A percentile compares a stretch with the other conserved stretches of the same genome.
Conservation (phyloP, 192 early-diverging fungal genomes). For the Gaertneriomyces sp. region DNA sequence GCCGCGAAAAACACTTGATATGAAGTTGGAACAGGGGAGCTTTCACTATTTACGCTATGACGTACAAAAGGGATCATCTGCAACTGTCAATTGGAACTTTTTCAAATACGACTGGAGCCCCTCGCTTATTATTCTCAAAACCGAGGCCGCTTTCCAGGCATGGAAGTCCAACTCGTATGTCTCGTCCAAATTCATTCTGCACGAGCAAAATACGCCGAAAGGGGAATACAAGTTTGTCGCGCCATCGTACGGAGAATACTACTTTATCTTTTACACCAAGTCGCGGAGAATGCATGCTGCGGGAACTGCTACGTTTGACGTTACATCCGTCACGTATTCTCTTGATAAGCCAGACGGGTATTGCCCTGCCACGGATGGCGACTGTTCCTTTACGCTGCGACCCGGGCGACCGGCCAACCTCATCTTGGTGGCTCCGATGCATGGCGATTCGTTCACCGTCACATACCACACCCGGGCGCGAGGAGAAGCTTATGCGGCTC, state of each 20-base stretch:
- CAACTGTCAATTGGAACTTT: conserved; percentile 15
- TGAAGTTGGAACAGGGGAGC: conserved; percentile 20
- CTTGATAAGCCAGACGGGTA: conserved; percentile 3
- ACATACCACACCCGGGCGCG: conserved; percentile 9
- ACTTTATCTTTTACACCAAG: conserved; percentile 17
- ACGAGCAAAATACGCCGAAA: conserved; percentile 7
- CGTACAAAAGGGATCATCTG: conserved; percentile 14
- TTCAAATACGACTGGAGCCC: neutral
- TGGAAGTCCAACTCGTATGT: conserved; percentile 6
- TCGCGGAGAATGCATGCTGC: neutral
- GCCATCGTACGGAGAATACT: conserved; percentile 1
- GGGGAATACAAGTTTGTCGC: conserved; percentile 16
- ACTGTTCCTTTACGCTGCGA: conserved; percentile 5
- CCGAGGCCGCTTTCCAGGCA: conserved; percentile 2
- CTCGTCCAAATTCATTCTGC: neutral
- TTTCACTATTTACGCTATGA: conserved; percentile 30
- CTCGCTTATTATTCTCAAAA: neutral
- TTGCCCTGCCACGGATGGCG: neutral
- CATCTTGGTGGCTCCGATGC: conserved; percentile 13
- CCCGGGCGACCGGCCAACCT: neutral
- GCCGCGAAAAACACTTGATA: conserved; percentile 10
- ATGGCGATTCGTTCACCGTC: conserved; percentile 11
- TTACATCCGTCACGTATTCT: conserved; percentile 15
- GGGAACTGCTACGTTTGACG: conserved; percentile 11
- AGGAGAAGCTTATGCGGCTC: conserved; percentile 12